Evolutionary conservation across 139 green algal species (phyloP).

Genomic region (Micromonas commoda): DNA sequence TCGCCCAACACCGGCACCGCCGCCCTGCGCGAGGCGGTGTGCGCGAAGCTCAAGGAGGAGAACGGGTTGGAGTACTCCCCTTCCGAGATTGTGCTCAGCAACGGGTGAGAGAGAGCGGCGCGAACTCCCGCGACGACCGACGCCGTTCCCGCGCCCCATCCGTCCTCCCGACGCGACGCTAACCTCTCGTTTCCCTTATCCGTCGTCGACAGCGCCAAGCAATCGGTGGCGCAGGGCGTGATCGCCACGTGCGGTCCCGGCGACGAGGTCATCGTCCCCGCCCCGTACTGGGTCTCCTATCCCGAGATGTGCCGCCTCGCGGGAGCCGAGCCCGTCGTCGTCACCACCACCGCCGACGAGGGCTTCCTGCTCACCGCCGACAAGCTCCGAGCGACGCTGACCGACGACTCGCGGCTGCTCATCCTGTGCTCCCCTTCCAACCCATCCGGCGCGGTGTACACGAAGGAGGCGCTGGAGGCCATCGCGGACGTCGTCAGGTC

Average conservation of each 20-base stretch:
- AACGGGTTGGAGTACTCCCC: constrained; percentile 78
- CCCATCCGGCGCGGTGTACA: constrained; percentile 84
- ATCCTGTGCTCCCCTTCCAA: constrained; percentile 97
- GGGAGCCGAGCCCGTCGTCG: constrained; percentile 67
- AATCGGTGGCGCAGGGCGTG: constrained; percentile 35
- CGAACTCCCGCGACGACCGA: too few relatives aligned
- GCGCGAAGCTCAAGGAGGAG: constrained; percentile 76
- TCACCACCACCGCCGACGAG: constrained; percentile 56
- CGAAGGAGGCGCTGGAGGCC: constrained; percentile 37
- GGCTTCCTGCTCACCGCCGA: constrained; percentile 73
- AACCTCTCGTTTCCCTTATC: not conserved
- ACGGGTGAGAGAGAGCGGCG: too few relatives aligned
- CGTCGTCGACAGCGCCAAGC: constrained; percentile 14
- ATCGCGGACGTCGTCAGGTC: constrained; percentile 70
- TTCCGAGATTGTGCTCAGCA: constrained; percentile 82
- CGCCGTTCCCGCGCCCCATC: too few relatives aligned
- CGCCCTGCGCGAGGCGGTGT: constrained; percentile 71
- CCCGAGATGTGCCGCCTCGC: constrained; percentile 89
- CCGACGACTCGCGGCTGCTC: constrained; percentile 71
- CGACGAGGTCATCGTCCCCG: constrained; percentile 79
- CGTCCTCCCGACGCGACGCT: not conserved
- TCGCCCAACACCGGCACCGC: constrained; percentile 83
- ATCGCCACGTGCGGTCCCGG: constrained; percentile 53
- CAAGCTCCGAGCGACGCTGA: constrained; percentile 66
- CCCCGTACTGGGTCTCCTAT: constrained; percentile 96